Base-by-base conservation (phyloP, 108 stramenopile species). In the Pseudonitzschia multistriata region DNA sequence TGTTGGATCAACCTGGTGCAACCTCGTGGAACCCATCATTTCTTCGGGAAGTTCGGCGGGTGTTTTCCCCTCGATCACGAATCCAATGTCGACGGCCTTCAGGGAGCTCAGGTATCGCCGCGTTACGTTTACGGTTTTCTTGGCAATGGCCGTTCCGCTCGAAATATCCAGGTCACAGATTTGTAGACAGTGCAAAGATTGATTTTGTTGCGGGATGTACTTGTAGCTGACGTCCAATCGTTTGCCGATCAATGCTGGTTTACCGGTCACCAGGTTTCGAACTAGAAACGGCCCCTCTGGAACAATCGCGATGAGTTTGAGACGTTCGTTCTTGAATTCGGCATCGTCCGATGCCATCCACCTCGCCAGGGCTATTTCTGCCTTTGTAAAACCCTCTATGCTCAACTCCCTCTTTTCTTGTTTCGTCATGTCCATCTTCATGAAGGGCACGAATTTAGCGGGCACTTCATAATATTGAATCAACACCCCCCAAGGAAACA, bases 281-380 rank as follows among this genome's bases (percentile, higher is more conserved):
- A 90, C 90, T 17, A 93, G 76, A 92, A 92, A 96, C 27, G 89
- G 91, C 27, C 95, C 95, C 34, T 92, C 85, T 11, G 88, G 89
- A 24, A 93, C 89, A 55, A 83, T 71, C 4, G 93, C 86, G 53
- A 94, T 84, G 19, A 94, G 76, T 59, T 94, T 94, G 66, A 85
- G 80, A 11, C 82, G 76, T 34, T 88, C 74, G 60, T 90, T 82
- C 50, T 83, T 85, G 62, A 84, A 85, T 3, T 83, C 77, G 13
- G 37, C 21, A n/a, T 79, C 54, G 66, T 86, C 85, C 1, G 85
- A 85, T n/a, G 83, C 39, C 25, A 94, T 63, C 72, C 87, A 78
- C 77, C 76, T 67, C 3, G 83, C 62, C 83, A 86, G 71, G 13
- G 55, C 71, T 49, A 42, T 53, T 72, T 80, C 78, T 1, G 79